These are phyloP conservation scores for Macrolepiota dolichaula DNA, from an alignment of 768 basidiomycete genomes.

Conservation along the genomic window DNA sequence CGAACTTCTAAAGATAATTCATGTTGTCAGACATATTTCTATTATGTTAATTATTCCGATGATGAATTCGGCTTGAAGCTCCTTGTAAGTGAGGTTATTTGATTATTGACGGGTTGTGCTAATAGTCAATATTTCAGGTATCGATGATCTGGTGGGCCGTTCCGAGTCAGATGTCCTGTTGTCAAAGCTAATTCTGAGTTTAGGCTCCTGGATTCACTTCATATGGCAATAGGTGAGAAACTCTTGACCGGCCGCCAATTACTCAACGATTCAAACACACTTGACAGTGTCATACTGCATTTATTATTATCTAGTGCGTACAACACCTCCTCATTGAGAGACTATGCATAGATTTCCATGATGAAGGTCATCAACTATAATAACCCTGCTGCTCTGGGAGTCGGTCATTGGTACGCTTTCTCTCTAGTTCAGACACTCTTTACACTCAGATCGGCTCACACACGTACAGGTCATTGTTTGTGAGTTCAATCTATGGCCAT, in stretches of 20 bases:
- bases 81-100: slow-evolving; percentile 17
- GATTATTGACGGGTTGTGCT: neutral
- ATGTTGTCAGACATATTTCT: slow-evolving; percentile 29
- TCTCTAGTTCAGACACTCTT: neutral
- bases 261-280: too few species aligned
- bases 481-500: slow-evolving; percentile 14
- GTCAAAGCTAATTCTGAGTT: neutral
- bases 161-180: too few species aligned
- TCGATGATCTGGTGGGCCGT: slow-evolving; percentile 23
- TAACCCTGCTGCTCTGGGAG: slow-evolving; percentile 28
- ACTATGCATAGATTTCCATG: slow-evolving; percentile 5
- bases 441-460: neutral
- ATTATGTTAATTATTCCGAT: slow-evolving; percentile 29
- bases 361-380: slow-evolving; percentile 32
- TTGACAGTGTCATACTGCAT: slow-evolving; percentile 27
- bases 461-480: slow-evolving; percentile 30
- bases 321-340: neutral
- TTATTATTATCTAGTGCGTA: slow-evolving; percentile 36
- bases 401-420: slow-evolving; percentile 32
- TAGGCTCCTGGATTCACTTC: slow-evolving; percentile 29
- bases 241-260: neutral
- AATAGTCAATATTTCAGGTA: slow-evolving; percentile 19
- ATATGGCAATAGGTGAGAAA: slow-evolving; percentile 25
- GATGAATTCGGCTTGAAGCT: slow-evolving; percentile 23
- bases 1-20: neutral